Evolutionary conservation across 805 yeast genomes (phyloP), one percentile per base, ranked within the genome.

Genomic region (Yarrowia porcina): DNA sequence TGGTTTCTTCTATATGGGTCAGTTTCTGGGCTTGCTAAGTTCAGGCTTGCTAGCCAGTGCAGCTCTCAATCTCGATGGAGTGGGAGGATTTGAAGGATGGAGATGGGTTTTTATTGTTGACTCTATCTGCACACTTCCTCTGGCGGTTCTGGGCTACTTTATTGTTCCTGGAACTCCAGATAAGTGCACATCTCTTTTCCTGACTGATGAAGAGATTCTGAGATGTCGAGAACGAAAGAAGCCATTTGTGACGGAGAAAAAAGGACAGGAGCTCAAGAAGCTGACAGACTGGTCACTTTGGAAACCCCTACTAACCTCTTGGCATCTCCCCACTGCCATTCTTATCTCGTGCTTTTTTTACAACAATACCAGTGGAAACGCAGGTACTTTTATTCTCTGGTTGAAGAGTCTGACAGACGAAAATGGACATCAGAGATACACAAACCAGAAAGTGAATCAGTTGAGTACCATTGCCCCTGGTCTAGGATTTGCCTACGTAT

Each of bases 11-110:
- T 87, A 88, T 75, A 88, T 90, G 2, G 91, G 91, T 69, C 91
- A 88, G 23, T 87, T 88, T 66, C 85, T 87, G 3, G 91, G 91
- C 63, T 83, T 88, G n/a, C 78, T 87, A 65, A 90, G 90, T 5
- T 85, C 80, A 66, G 65, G 83, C 65, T 80, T 86, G 65, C 74
- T 82, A 45, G 83, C 83, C 60, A 79, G 83, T 6, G 79, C 82
- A 13, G 73, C 81, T 25, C 76, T 74, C 36, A 74, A 82, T 67
- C 76, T 87, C 67, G 79, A 83, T 66, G 75, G 76, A 62, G 70
- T 73, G 49, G 73, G 66, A 5, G 81, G 81, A 1, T 69, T 76
- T 38, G 76, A 72, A 25, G 83, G 84, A 28, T 82, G 85, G 85
- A 72, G 83, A 64, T 83, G 84, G 82, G 74, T 83, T 64, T 83